Evolutionary conservation across 192 early-diverging fungal species (phyloP), one percentile per base, ranked within the genome.

Genomic region (Coemansia sp.): DNA sequence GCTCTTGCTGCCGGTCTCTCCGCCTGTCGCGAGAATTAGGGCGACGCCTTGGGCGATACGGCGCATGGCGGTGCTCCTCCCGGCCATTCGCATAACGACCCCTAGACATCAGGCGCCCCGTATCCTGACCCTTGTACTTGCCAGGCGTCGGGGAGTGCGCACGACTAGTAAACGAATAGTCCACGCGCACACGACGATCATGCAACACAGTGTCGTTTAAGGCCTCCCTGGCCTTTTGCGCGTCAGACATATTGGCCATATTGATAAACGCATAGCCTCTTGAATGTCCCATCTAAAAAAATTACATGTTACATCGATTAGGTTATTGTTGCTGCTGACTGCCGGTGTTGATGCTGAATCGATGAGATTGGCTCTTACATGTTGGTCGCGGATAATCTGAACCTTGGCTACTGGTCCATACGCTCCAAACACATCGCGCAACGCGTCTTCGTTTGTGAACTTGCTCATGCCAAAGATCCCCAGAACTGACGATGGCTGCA

Each of bases 391-490:
- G 74, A 82, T 82, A 15, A 82, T 63, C 64, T 76, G 74, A 14
- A 82, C 60, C 32, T 63, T 73, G 19, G 76, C 68, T 8, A 82
- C 51, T 17, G 71, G 74, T 2, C 79, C 79, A 41, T 70, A 82
- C 7, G 64, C 53, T 19, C 62, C 79, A 70, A 82, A 82, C 14
- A 82, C 19, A 9, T 76, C 74, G 32, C 62, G 73, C 38, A 82
- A 57, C 36, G 67, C 53, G 1, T 63, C 36, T 55, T 82, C 79
- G 79, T 46, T 74, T 41, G 79, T 82, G 25, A 73, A 82, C 62
- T 82, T 82, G 79, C 79, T 82, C 79, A 82, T 82, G n/a, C 74
- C 74, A 59, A 82, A 82, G 48, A 82, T 82, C 3, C 79, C 79
- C 36, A 82, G 71, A 25, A 82, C 74, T 15, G 70, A 68, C 38